phyloP scores from a whole-genome alignment of 2,329 filamentous ascomycete genomes.

The Sporothrix variecibatus region DNA sequence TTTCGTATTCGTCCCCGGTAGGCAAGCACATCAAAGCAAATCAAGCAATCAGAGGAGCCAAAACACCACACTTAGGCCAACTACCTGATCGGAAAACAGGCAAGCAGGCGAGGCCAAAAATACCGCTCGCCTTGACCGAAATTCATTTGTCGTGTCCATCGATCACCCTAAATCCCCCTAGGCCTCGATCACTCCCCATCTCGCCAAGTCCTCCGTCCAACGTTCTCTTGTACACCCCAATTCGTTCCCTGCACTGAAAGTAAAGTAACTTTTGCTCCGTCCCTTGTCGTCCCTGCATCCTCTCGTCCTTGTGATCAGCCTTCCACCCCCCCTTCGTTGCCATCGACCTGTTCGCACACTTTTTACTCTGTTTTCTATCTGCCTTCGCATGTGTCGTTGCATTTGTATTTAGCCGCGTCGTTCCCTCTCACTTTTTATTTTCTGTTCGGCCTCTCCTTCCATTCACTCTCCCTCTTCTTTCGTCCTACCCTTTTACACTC shows the following conservation, averaged over 20 bases:
- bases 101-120: not conserved
- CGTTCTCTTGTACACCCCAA: not conserved
- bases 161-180: not conserved
- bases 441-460: not conserved
- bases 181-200: not conserved
- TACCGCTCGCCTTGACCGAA: slow-evolving; percentile 17
- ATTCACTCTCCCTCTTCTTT: not conserved
- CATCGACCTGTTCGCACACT: not conserved
- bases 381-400: slow-evolving; percentile 19
- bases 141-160: not conserved
- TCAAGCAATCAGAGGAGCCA: not conserved
- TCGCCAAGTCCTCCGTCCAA: slow-evolving; percentile 9
- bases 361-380: not conserved
- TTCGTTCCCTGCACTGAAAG: slow-evolving; percentile 10
- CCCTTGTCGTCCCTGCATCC: slow-evolving; percentile 6
- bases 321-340: not conserved
- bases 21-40: not conserved
- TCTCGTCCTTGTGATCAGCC: slow-evolving; percentile 7
- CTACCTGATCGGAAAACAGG: not conserved
- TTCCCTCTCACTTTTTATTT: not conserved
- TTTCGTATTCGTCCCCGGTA: not conserved
- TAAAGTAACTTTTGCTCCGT: not conserved
- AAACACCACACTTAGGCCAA: not conserved
- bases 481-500: not conserved
- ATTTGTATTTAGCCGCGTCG: slow-evolving; percentile 22